Percentiles rank a stretch among this genome's conserved stretches.
These are phyloP conservation scores for Mrakiaceae sp. DNA, from an alignment of 1,284 basidiomycete species.

Conservation along the genomic window DNA sequence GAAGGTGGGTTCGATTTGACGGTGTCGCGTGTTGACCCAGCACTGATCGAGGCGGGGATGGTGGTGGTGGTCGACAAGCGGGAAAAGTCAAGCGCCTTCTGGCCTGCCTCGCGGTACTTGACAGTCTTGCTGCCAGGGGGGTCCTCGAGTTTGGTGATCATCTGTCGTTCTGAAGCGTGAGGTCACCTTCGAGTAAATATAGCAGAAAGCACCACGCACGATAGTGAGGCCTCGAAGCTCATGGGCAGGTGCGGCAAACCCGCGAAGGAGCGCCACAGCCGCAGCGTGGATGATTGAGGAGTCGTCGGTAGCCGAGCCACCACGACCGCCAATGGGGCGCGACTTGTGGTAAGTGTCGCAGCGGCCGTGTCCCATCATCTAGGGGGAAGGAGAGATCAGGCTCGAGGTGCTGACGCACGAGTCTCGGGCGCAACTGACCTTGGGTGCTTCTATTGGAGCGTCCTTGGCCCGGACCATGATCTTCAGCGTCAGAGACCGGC, in stretches of 20 bases:
- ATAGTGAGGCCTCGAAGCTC: constrained; percentile 91
- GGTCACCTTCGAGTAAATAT: neutral
- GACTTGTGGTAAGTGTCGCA: constrained; percentile 78
- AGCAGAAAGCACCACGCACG: constrained; percentile 59
- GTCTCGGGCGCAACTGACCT: constrained; percentile 42
- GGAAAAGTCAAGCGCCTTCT: constrained; percentile 1
- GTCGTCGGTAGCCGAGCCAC: constrained; percentile 61
- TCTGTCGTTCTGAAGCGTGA: neutral
- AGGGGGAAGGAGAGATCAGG: neutral
- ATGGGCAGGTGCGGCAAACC: constrained; percentile 62
- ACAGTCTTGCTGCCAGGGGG: constrained; percentile 1
- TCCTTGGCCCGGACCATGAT: constrained; percentile 76
- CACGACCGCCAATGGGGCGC: constrained; percentile 44
- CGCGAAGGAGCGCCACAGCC: constrained; percentile 61
- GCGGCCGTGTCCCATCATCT: constrained; percentile 87
- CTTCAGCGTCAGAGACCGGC: constrained; percentile 67
- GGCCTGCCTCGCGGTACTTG: constrained; percentile 10
- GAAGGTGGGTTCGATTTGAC: neutral
- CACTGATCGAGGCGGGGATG: neutral
- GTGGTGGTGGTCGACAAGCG: neutral
- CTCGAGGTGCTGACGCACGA: neutral
- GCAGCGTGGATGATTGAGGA: constrained; percentile 58
- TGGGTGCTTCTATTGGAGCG: constrained; percentile 85
- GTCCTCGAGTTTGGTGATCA: constrained; percentile 12
- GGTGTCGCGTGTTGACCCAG: neutral